phyloP scores from a whole-genome alignment of 495 filamentous ascomycete genomes.

The Aspergillus olivimuriae region DNA sequence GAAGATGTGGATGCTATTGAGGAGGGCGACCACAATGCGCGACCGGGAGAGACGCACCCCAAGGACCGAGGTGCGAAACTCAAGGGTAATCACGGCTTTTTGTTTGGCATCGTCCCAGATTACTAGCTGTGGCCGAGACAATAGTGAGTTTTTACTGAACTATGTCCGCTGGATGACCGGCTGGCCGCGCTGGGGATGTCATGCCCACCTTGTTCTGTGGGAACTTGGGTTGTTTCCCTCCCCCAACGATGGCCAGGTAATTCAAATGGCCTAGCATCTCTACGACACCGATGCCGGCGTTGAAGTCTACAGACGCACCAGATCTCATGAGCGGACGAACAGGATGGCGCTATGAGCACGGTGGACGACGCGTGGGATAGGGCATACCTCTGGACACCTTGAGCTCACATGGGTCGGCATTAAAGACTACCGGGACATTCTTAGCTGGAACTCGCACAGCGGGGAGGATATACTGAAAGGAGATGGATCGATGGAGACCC shows the following conservation, averaged over 20 bases:
- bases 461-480: too few species aligned
- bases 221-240: conserved; percentile 80
- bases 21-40: conserved; percentile 72
- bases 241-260: conserved; percentile 84
- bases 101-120: conserved; percentile 89
- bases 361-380: too few species aligned
- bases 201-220: conserved; percentile 74
- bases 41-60: conserved; percentile 71
- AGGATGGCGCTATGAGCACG: too few species aligned
- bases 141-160: too few species aligned
- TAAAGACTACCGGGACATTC: conserved; percentile 53
- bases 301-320: conserved; percentile 77
- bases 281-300: conserved; percentile 74
- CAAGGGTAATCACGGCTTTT: conserved; percentile 64
- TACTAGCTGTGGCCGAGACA: conserved; percentile 49
- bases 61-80: conserved; percentile 68
- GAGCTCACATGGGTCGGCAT: conserved; percentile 68
- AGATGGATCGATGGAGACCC: too few species aligned
- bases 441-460: too few species aligned
- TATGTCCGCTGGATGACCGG: not conserved
- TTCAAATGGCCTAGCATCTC: conserved; percentile 87
- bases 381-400: conserved; percentile 61
- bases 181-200: not conserved
- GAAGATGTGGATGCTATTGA: conserved; percentile 80
- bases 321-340: too few species aligned